Percentiles rank a stretch among this genome's conserved stretches.
phyloP scores from a whole-genome alignment of 2,329 filamentous ascomycete genomes.

The Mycosphaerella arachidis region DNA sequence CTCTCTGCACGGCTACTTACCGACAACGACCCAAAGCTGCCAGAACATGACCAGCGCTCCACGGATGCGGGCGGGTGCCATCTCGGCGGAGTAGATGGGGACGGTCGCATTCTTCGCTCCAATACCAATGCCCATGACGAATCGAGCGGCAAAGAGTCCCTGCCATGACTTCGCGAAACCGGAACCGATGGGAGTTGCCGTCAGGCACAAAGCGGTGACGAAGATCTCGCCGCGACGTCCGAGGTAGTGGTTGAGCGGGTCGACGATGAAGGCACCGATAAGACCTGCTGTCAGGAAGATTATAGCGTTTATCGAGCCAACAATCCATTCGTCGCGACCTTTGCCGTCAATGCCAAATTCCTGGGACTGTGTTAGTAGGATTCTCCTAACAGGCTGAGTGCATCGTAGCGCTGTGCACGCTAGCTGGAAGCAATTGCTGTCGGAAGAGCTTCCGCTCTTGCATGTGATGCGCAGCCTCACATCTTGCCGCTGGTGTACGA shows the following conservation, averaged over 20 bases:
- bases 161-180: conserved; percentile 55
- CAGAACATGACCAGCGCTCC: conserved; percentile 75
- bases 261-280: conserved; percentile 53
- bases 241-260: conserved; percentile 35
- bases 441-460: neutral
- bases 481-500: no score
- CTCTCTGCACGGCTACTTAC: neutral
- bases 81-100: conserved; percentile 41
- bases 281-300: conserved; percentile 45
- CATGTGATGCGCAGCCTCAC: neutral
- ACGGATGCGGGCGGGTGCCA: conserved; percentile 48
- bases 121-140: conserved; percentile 63
- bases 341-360: conserved; percentile 30
- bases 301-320: conserved; percentile 49
- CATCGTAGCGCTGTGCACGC: no score
- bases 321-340: conserved; percentile 23
- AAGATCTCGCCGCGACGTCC: conserved; percentile 40
- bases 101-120: conserved; percentile 43
- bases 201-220: conserved; percentile 47
- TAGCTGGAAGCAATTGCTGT: conserved; percentile 6
- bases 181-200: conserved; percentile 64
- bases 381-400: conserved; percentile 11
- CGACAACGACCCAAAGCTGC: conserved; percentile 58
- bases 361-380: conserved; percentile 35
- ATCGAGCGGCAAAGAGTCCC: conserved; percentile 58